A percentile compares a stretch with the other conserved stretches of the same genome.
These are phyloP conservation scores for Daldinia sp. DNA, from an alignment of 2,329 filamentous ascomycete species.

Conservation along the genomic window DNA sequence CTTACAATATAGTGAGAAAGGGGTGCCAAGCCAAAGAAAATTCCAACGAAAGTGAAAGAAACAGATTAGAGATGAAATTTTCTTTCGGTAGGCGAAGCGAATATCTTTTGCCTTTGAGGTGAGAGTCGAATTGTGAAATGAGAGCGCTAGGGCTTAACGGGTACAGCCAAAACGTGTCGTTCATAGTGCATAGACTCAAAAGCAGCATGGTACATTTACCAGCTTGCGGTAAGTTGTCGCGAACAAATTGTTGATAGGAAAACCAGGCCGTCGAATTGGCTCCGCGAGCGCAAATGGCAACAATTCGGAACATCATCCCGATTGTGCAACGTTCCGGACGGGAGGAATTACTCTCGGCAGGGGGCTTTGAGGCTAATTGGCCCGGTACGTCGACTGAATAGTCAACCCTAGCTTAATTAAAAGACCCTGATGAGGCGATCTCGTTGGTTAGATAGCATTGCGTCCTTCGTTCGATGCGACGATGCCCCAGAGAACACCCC, in stretches of 20 bases:
- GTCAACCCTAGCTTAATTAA: constrained; percentile 38
- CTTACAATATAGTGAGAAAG: constrained; percentile 20
- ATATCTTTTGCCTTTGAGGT: constrained; percentile 38
- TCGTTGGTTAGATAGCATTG: constrained; percentile 25
- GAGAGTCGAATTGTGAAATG: constrained; percentile 24
- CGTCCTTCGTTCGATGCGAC: constrained; percentile 29
- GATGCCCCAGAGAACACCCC: constrained; percentile 37
- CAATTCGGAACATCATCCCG: constrained; percentile 47
- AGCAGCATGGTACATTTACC: constrained; percentile 18
- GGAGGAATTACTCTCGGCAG: constrained; percentile 45
- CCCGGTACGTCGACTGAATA: constrained; percentile 28
- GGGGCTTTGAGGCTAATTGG: constrained; percentile 49
- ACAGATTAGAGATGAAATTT: constrained; percentile 22
- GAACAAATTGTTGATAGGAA: constrained; percentile 35
- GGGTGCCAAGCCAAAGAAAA: constrained; percentile 6
- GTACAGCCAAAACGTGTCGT: constrained; percentile 13
- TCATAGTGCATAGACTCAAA: constrained; percentile 35
- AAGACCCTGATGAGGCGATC: constrained; percentile 20
- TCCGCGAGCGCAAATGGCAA: constrained; percentile 51
- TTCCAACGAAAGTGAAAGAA: constrained; percentile 15
- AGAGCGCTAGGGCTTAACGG: constrained; percentile 18
- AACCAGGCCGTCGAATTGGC: constrained; percentile 27
- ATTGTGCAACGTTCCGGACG: constrained; percentile 43
- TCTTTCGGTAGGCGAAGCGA: constrained; percentile 22
- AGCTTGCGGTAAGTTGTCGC: constrained; percentile 30